Conservation (phyloP, 192 early-diverging fungal species). For the Neocallimastix lanati region DNA sequence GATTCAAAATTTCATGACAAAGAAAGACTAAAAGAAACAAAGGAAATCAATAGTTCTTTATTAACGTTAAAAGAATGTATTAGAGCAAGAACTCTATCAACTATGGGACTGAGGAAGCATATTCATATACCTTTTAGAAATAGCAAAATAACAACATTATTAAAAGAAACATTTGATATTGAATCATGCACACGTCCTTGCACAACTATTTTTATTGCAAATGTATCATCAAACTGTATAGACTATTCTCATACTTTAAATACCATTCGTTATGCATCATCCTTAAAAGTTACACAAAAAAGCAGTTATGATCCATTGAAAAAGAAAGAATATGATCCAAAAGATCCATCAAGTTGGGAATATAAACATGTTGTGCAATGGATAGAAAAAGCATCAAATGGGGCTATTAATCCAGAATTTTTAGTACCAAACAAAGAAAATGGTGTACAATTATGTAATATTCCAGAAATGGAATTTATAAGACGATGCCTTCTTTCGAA, state of each 20-base stretch:
- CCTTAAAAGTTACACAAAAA: slow-evolving; percentile 11
- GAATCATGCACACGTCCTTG: slow-evolving; percentile 7
- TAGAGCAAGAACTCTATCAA: slow-evolving; percentile 13
- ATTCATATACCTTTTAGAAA: slow-evolving; percentile 26
- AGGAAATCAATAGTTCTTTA: slow-evolving; percentile 28
- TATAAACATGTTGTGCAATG: slow-evolving; percentile 14
- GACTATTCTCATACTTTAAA: slow-evolving; percentile 18
- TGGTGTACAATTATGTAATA: slow-evolving; percentile 15
- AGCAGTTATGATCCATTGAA: background rate
- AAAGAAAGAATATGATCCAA: slow-evolving; percentile 5
- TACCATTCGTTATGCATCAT: slow-evolving; percentile 17
- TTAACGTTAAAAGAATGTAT: slow-evolving; percentile 32
- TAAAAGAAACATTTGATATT: slow-evolving; percentile 31
- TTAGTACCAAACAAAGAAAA: slow-evolving; percentile 18
- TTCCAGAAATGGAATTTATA: slow-evolving; percentile 20
- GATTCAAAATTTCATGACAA: slow-evolving; percentile 19
- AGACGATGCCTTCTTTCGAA: slow-evolving; percentile 11
- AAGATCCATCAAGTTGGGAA: slow-evolving; percentile 17
- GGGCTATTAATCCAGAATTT: slow-evolving; percentile 5
- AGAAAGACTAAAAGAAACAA: slow-evolving; percentile 21
- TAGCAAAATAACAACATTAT: slow-evolving; percentile 20
- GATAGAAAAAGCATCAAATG: slow-evolving; percentile 5
- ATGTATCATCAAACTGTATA: slow-evolving; percentile 8
- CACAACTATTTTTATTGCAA: slow-evolving; percentile 22
- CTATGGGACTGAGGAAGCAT: slow-evolving; percentile 4